phyloP scores from a whole-genome alignment of 352 stramenopile species.

The Phytophthora sp. region DNA sequence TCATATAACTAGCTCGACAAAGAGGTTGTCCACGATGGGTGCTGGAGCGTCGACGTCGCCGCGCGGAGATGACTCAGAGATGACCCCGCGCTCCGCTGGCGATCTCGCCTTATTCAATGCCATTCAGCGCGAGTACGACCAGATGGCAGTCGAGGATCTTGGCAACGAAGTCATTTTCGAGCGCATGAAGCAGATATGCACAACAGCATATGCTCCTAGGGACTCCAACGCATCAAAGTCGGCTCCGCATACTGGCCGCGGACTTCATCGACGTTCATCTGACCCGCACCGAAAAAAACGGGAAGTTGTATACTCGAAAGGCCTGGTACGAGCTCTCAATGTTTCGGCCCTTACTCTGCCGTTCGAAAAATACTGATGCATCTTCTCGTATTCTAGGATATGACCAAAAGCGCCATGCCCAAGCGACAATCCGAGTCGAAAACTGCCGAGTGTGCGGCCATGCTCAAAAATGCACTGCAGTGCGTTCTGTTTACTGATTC shows the following conservation, averaged over 20 bases:
- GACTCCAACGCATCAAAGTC: conserved; percentile 41
- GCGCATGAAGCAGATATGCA: conserved; percentile 71
- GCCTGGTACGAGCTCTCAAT: conserved; percentile 46
- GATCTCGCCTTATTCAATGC: conserved; percentile 59
- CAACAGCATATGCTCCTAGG: conserved; percentile 49
- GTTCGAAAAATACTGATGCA: not conserved
- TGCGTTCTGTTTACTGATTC: conserved; percentile 68
- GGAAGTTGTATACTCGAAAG: conserved; percentile 76
- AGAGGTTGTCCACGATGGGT: conserved; percentile 40
- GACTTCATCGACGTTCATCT: conserved; percentile 53
- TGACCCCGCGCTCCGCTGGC: conserved; percentile 19
- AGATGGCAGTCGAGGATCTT: conserved; percentile 60
- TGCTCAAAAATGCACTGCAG: conserved; percentile 68
- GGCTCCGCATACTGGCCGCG: conserved; percentile 34
- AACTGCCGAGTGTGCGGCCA: conserved; percentile 47
- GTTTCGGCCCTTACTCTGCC: not conserved
- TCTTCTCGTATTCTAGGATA: conserved; percentile 33
- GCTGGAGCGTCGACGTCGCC: conserved; percentile 44
- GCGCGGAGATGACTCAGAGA: conserved; percentile 14
- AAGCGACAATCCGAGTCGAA: conserved; percentile 71
- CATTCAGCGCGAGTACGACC: conserved; percentile 68
- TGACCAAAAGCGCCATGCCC: conserved; percentile 41
- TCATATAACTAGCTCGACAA: not conserved
- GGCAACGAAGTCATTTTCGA: conserved; percentile 78
- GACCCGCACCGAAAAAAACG: conserved; percentile 73